phyloP scores from a whole-genome alignment of 2,329 filamentous ascomycete genomes.

The Ilyonectria destructans region DNA sequence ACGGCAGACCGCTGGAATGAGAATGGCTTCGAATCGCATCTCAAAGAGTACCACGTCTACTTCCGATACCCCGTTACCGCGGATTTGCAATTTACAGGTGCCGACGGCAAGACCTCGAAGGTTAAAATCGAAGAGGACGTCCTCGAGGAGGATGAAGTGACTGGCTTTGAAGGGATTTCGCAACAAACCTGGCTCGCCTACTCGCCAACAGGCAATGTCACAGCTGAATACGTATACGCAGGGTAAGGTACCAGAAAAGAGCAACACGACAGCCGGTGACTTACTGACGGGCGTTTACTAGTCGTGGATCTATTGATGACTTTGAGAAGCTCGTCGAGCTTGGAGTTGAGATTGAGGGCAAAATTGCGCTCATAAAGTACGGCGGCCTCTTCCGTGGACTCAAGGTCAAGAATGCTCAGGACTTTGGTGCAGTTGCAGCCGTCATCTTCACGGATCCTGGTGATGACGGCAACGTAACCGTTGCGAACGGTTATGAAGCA shows the following conservation, averaged over 20 bases:
- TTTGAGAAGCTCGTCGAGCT: slow-evolving; percentile 80
- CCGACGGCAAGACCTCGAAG: slow-evolving; percentile 68
- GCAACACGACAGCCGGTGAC: fast-evolving
- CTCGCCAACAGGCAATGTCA: slow-evolving; percentile 84
- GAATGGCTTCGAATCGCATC: slow-evolving; percentile 54
- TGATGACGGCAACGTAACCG: slow-evolving; percentile 84
- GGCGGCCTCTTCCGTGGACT: slow-evolving; percentile 84
- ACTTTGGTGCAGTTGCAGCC: slow-evolving; percentile 86
- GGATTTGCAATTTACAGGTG: slow-evolving; percentile 59
- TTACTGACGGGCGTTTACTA: slow-evolving; percentile 27
- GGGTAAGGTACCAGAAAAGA: slow-evolving; percentile 64
- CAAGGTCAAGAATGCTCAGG: slow-evolving; percentile 87
- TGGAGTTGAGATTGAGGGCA: slow-evolving; percentile 80
- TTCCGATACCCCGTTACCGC: slow-evolving; percentile 74
- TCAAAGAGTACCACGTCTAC: slow-evolving; percentile 71
- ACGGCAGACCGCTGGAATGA: slow-evolving; percentile 57
- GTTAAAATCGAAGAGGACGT: slow-evolving; percentile 82
- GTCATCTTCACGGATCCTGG: slow-evolving; percentile 90
- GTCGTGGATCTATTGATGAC: slow-evolving; percentile 79
- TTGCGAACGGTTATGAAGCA: slow-evolving; percentile 79
- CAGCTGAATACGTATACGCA: slow-evolving; percentile 81
- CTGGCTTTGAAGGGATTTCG: slow-evolving; percentile 72
- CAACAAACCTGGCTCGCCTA: slow-evolving; percentile 90
- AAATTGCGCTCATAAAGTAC: slow-evolving; percentile 85
- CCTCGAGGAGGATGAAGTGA: slow-evolving; percentile 82